Evolutionary conservation across 768 basidiomycete genomes (phyloP), one percentile per base, ranked within the genome.

Genomic region (Leccinum uliginosum): DNA sequence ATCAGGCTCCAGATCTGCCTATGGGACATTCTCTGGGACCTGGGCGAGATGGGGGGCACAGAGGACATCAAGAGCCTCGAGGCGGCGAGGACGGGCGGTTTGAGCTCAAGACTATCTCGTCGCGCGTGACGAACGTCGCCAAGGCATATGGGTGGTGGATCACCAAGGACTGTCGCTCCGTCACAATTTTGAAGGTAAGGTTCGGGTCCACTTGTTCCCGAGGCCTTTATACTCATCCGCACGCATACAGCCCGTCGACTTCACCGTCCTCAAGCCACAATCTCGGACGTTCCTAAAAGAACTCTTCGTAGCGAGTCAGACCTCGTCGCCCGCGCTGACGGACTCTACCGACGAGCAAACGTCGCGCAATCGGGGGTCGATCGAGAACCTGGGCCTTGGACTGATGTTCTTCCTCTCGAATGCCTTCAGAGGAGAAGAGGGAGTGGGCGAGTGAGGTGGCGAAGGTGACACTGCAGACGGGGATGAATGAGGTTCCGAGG

Each of bases 11-110:
- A 98, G 66, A 98, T 91, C 70, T 91, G 86, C 63, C 74, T 98
- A 8, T 99, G 97, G 97, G 97, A 99, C 69, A 95, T 98, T 68
- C 74, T 98, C 26, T 87, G 96, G 9, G 91, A 91, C 58, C 76
- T 98, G 46, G 96, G 93, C 12, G 93, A 97, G 72, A 81, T 94
- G 34, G 91, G 93, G 3, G 92, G 92, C 6, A 81, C 80, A 0
- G 89, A 87, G 66, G 75, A 92, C 40, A 78, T 91, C 65, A 90
- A 89, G 69, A 83, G 78, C 57, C 53, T 75, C 34, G 67, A 71
- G 47, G 76, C 19, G 76, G 80, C 44, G 80, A 79, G 19, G 67
- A 62, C 45, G 21, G 44, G 15, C 71, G 66, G 11, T 73, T 74
- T 29, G 77, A 83, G n/a, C 72, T 78, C 21, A 80, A 75, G 46